Conservation (phyloP, 805 yeast species). For the Metschnikowia lachancei region DNA sequence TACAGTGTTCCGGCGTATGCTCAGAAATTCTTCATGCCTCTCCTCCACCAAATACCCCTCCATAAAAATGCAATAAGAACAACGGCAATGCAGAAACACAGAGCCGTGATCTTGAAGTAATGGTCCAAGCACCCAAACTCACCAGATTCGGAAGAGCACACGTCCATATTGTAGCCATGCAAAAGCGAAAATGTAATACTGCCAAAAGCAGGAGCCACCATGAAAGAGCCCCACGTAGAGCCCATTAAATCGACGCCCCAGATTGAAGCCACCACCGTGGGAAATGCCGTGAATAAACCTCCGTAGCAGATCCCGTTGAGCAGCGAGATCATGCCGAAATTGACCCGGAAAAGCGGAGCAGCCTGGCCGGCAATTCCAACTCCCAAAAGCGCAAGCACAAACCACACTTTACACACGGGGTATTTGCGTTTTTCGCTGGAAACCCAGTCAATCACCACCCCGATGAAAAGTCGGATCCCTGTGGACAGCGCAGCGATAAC, state of each 20-base stretch:
- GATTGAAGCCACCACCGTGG: slow-evolving; percentile 75
- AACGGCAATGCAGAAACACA: slow-evolving; percentile 27
- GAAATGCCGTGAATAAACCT: slow-evolving; percentile 79
- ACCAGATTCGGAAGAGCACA: slow-evolving; percentile 23
- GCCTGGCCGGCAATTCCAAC: slow-evolving; percentile 36
- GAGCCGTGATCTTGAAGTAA: slow-evolving; percentile 30
- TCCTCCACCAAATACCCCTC: slow-evolving; percentile 30
- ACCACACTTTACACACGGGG: slow-evolving; percentile 36
- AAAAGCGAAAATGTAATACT: slow-evolving; percentile 63
- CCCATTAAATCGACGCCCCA: slow-evolving; percentile 92
- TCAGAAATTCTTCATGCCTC: slow-evolving; percentile 30
- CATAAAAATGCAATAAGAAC: slow-evolving; percentile 26
- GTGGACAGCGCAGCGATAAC: slow-evolving; percentile 69
- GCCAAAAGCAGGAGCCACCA: slow-evolving; percentile 86
- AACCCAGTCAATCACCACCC: slow-evolving; percentile 64
- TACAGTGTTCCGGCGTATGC: no score
- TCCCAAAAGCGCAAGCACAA: slow-evolving; percentile 25
- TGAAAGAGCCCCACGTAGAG: slow-evolving; percentile 87
- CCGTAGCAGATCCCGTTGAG: slow-evolving; percentile 76
- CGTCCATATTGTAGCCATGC: slow-evolving; percentile 65
- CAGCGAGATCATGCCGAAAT: slow-evolving; percentile 35
- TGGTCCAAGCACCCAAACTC: slow-evolving; percentile 23
- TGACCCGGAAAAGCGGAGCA: slow-evolving; percentile 9
- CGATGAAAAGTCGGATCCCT: slow-evolving; percentile 60
- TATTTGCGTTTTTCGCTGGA: slow-evolving; percentile 27